These are phyloP conservation scores for Ceratobasidium sp. DNA, from an alignment of 1,284 basidiomycete species.

Conservation along the genomic window DNA sequence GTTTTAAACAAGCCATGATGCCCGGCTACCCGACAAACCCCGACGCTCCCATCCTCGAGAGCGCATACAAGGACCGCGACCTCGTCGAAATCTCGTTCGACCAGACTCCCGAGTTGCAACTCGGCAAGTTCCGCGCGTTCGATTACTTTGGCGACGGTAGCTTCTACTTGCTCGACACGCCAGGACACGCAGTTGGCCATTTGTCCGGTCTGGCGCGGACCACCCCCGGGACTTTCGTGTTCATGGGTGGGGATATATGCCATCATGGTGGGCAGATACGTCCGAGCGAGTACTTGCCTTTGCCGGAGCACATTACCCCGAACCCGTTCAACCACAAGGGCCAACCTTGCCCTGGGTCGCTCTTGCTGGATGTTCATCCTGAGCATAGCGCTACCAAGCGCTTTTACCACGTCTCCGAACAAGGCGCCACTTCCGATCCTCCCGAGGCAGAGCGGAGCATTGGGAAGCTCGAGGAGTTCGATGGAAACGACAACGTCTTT, in stretches of 20 bases:
- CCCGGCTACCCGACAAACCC: conserved; percentile 39
- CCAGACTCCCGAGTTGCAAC: background rate
- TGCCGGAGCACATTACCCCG: conserved; percentile 36
- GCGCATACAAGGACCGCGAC: conserved; percentile 34
- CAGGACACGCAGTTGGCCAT: conserved; percentile 48
- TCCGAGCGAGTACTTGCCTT: conserved; percentile 27
- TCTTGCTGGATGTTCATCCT: conserved; percentile 18
- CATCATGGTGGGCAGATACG: conserved; percentile 34
- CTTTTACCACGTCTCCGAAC: conserved; percentile 13
- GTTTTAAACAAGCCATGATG: conserved; percentile 31
- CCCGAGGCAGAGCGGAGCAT: conserved; percentile 22
- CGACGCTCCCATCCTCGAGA: conserved; percentile 20
- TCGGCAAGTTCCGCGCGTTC: conserved; percentile 28
- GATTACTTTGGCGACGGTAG: conserved; percentile 51
- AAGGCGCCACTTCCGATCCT: conserved; percentile 7
- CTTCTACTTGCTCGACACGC: conserved; percentile 45
- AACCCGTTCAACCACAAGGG: conserved; percentile 21
- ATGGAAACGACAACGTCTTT: conserved; percentile 27
- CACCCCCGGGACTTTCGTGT: conserved; percentile 35
- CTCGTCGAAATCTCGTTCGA: conserved; percentile 26
- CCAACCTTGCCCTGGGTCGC: conserved; percentile 16
- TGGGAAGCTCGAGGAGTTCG: conserved; percentile 22
- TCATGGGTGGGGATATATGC: conserved; percentile 41
- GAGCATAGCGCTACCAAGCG: conserved; percentile 1
- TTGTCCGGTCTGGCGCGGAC: conserved; percentile 33